A percentile compares a stretch with the other conserved stretches of the same genome.
These are phyloP conservation scores for Heterobasidion annosum DNA, from an alignment of 1,284 basidiomycete genomes.

Conservation along the genomic window DNA sequence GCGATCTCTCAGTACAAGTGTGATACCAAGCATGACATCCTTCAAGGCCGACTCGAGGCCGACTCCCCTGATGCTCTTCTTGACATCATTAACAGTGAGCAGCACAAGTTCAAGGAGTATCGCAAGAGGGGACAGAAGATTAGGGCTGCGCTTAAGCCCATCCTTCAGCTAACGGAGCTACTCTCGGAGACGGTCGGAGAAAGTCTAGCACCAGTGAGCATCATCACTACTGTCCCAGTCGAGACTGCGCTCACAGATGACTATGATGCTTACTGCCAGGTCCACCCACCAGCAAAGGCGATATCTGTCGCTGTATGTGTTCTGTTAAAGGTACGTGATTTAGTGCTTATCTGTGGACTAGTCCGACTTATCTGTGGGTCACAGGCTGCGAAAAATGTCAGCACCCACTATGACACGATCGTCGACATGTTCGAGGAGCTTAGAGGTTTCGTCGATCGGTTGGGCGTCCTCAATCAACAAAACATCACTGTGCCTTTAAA, in stretches of 20 bases:
- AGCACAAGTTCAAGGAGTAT: background rate
- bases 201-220: too few relatives aligned
- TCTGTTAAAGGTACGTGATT: background rate
- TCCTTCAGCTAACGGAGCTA: background rate
- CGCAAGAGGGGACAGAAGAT: background rate
- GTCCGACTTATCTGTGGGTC: background rate
- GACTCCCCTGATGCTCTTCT: background rate
- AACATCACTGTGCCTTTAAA: background rate
- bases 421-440: background rate
- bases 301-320: background rate
- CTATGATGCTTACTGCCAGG: too few relatives aligned
- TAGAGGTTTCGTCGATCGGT: background rate
- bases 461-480: background rate
- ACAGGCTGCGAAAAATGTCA: background rate
- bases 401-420: background rate
- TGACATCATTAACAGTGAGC: background rate
- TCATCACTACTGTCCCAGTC: too few relatives aligned
- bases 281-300: too few relatives aligned
- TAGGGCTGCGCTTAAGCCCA: background rate
- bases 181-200: background rate
- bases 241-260: too few relatives aligned
- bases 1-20: too few relatives aligned
- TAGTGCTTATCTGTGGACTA: background rate
- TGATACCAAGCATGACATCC: too few relatives aligned
- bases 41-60: too few relatives aligned